Evolutionary conservation across 148 eudicot genomes (phyloP), one percentile per base, ranked within the genome.

Genomic region (Camellia lanceoleosa): DNA sequence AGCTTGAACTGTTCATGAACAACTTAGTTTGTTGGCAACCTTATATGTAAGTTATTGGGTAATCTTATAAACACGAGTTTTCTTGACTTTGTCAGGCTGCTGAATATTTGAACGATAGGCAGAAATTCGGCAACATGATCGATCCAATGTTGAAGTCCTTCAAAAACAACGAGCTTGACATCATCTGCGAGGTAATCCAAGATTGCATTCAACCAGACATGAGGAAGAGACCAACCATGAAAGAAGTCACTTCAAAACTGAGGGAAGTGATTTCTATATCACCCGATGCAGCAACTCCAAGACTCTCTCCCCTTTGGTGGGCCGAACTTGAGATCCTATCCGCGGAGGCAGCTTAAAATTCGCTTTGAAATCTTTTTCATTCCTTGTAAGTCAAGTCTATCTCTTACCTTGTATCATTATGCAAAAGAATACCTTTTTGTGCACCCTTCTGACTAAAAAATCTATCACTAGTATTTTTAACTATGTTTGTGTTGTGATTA

Each of bases 231-330:
- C 97, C 94, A 3, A 77, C 87, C 2, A 89, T 94, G 85, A 85
- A 80, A 61, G 87, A 88, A 60, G 49, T 92, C 23, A 75, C 84
- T 49, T 47, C 86, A 5, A 88, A 67, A 75, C 82, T 94, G 46
- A 83, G 83, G 74, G 90, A 91, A 78, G 89, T 79, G 23, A 83
- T 94, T 54, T 73, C 80, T 1, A 82, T 94, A 64, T 49, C 93
- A n/a, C 92, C 97, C 4, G 98, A 92, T 2, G 84, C 86, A 8
- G 98, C 98, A 49, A 85, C 84, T 10, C 97, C 98, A 8, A 88
- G 98, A 73, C 90, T 94, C 12, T 94, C 98, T 76, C 98, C 98
- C 5, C 95, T 94, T 12, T 94, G 98, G 98, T 94, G 98, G 98
- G 98, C 98, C 11, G 98, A 94, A 76, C 98, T 94, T 2, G 98